phyloP scores from a whole-genome alignment of 805 yeast species.

The Pichia insulana region DNA sequence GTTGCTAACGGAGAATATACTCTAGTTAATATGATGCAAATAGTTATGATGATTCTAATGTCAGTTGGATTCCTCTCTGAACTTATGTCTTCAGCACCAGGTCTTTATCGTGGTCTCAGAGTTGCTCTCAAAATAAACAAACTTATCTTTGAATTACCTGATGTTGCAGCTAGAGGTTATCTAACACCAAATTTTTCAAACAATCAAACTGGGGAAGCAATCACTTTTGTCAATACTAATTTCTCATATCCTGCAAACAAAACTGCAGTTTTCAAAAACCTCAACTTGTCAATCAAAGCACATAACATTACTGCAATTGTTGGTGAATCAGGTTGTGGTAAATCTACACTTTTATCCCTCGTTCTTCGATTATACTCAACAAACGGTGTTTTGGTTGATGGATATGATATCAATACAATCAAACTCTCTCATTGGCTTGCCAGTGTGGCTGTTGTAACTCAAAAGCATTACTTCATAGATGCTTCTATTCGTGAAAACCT shows the following conservation, averaged over 20 bases:
- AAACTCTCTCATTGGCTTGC: constrained; percentile 42
- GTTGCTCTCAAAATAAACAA: constrained; percentile 49
- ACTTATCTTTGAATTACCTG: constrained; percentile 27
- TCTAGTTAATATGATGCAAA: constrained; percentile 51
- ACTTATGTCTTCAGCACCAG: constrained; percentile 63
- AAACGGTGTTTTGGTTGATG: constrained; percentile 24
- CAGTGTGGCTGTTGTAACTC: constrained; percentile 63
- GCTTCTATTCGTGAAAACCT: constrained; percentile 70
- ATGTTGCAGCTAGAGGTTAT: constrained; percentile 31
- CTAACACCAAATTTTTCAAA: constrained; percentile 20
- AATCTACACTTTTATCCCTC: constrained; percentile 63
- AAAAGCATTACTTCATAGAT: constrained; percentile 60
- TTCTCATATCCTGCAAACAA: constrained; percentile 39
- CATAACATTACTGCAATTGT: constrained; percentile 57
- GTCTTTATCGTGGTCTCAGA: constrained; percentile 68
- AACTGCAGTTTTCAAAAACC: constrained; percentile 30
- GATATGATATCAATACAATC: constrained; percentile 37
- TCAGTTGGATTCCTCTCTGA: constrained; percentile 58
- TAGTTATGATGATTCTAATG: constrained; percentile 64
- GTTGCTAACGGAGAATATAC: constrained; percentile 51
- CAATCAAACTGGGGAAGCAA: constrained; percentile 12
- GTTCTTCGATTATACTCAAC: constrained; percentile 43
- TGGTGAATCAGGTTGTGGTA: constrained; percentile 90
- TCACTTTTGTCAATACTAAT: constrained; percentile 36
- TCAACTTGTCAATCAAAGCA: constrained; percentile 34